phyloP scores from a whole-genome alignment of 2,329 filamentous ascomycete genomes.

The Ophiostoma perfectum region DNA sequence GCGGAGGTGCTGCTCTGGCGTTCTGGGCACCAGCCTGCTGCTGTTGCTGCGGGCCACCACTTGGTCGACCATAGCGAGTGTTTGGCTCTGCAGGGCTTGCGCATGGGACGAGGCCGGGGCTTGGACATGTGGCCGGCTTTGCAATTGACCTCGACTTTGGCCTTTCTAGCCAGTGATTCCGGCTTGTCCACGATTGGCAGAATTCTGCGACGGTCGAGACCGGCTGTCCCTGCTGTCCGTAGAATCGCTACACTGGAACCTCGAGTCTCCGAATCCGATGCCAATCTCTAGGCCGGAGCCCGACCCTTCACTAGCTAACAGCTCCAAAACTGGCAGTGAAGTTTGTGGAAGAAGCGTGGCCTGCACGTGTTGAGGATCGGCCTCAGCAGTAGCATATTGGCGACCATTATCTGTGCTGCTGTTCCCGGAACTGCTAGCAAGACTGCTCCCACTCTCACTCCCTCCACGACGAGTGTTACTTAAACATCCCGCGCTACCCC shows the following conservation, averaged over 20 bases:
- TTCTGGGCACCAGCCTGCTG: background rate
- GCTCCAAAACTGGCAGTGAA: background rate
- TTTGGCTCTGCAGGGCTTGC: background rate
- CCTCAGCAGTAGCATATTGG: too few relatives aligned
- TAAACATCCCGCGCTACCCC: too few relatives aligned
- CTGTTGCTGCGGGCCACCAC: background rate
- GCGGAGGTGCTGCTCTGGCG: background rate
- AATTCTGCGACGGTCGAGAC: background rate
- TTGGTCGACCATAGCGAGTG: background rate
- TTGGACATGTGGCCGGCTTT: background rate
- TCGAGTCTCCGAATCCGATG: background rate
- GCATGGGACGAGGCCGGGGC: background rate
- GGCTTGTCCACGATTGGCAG: too few relatives aligned
- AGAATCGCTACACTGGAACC: background rate
- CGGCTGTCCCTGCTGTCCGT: background rate
- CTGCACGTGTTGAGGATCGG: too few relatives aligned
- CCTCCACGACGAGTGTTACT: too few relatives aligned
- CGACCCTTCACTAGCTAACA: background rate
- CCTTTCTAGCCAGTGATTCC: too few relatives aligned
- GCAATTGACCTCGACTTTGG: background rate
- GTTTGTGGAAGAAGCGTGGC: background rate
- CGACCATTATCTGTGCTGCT: too few relatives aligned
- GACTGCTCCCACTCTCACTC: too few relatives aligned
- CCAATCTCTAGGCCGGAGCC: background rate
- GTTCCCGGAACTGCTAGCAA: too few relatives aligned